These are phyloP conservation scores for Coriaria nepalensis DNA, from an alignment of 306 rosid genomes.

Conservation along the genomic window DNA sequence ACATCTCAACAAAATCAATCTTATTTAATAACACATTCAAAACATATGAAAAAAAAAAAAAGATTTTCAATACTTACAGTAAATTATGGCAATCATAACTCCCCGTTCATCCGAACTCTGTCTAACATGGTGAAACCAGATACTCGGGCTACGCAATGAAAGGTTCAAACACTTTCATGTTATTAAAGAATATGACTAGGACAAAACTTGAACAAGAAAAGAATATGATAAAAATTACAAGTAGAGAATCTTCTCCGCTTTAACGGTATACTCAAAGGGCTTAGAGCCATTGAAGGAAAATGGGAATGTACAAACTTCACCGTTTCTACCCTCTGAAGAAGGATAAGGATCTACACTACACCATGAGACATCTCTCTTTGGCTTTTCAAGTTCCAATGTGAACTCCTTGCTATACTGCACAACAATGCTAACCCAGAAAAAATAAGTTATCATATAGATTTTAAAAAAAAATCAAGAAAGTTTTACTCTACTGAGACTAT, in stretches of 20 bases:
- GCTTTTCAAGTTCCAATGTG: constrained; percentile 47
- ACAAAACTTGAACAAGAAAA: not conserved
- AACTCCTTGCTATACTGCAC: constrained; percentile 44
- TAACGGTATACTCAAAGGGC: constrained; percentile 51
- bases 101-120: constrained; percentile 48
- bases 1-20: not conserved
- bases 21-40: too few relatives aligned
- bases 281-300: constrained; percentile 50
- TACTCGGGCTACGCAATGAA: constrained; percentile 58
- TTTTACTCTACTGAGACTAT: constrained; percentile 9
- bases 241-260: constrained; percentile 80
- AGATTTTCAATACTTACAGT: constrained; percentile 33
- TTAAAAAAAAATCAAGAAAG: not conserved
- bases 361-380: constrained; percentile 61
- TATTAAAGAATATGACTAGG: not conserved
- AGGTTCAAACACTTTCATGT: constrained; percentile 4
- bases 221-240: constrained; percentile 29
- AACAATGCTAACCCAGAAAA: constrained; percentile 1
- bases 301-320: constrained; percentile 38
- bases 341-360: constrained; percentile 72
- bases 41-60: too few relatives aligned
- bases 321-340: constrained; percentile 24
- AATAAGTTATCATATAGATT: too few relatives aligned
- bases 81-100: constrained; percentile 56
- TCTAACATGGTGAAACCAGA: constrained; percentile 90